These are phyloP conservation scores for Penicillium cinerascens DNA, from an alignment of 495 filamentous ascomycete genomes.

Conservation along the genomic window DNA sequence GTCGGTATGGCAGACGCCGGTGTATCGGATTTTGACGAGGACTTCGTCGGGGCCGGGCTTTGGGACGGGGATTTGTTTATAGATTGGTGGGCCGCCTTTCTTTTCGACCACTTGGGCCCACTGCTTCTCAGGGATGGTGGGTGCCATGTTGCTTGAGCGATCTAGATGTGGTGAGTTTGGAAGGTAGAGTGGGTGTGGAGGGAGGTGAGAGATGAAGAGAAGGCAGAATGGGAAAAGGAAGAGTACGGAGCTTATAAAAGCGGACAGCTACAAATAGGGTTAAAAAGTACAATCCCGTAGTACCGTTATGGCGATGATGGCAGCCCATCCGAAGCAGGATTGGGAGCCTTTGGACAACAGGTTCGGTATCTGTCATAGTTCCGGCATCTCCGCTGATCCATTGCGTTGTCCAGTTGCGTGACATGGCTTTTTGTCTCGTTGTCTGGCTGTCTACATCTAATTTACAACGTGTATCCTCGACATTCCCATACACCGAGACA, in stretches of 20 bases:
- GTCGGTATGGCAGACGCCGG: slow-evolving; percentile 87
- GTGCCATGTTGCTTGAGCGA: slow-evolving; percentile 14
- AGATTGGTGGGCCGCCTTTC: slow-evolving; percentile 66
- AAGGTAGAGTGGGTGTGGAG: not conserved
- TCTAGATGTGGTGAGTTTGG: not conserved
- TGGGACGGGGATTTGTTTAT: slow-evolving; percentile 75
- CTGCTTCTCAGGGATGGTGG: slow-evolving; percentile 64
- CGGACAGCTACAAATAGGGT: too few relatives aligned
- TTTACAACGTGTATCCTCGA: too few relatives aligned
- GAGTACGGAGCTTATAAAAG: not conserved
- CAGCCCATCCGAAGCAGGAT: not conserved
- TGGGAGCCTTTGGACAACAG: not conserved
- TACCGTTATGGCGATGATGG: slow-evolving; percentile 2
- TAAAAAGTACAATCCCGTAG: too few relatives aligned
- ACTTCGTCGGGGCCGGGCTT: slow-evolving; percentile 81
- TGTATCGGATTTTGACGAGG: slow-evolving; percentile 83
- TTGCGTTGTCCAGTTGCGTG: not conserved
- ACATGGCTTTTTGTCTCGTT: not conserved
- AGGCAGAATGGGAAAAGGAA: not conserved
- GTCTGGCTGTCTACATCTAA: not conserved
- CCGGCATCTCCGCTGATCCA: not conserved
- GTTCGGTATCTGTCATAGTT: not conserved
- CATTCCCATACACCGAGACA: not conserved
- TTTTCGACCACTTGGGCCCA: slow-evolving; percentile 83
- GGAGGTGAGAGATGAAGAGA: too few relatives aligned